These are phyloP conservation scores for Vaccinium myrtillus DNA, from an alignment of 148 eudicot genomes.

Conservation along the genomic window DNA sequence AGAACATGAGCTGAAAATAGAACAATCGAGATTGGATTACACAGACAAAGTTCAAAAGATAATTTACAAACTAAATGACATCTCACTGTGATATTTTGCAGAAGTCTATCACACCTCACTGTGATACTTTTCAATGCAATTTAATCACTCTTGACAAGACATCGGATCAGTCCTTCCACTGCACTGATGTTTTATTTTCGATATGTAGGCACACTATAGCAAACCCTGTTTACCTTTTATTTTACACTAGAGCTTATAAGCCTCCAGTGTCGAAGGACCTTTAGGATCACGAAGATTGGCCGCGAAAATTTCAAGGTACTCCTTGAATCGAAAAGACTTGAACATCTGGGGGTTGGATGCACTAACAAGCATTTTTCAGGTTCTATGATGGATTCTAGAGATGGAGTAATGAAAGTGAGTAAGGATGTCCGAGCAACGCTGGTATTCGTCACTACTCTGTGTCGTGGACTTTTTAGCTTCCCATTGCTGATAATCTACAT, in stretches of 20 bases:
- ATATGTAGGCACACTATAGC: neutral
- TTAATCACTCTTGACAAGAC: neutral
- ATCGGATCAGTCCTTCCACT: neutral
- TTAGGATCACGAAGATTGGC: neutral
- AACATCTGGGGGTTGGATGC: conserved; percentile 25
- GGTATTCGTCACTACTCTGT: conserved; percentile 14
- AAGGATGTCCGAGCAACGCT: conserved; percentile 28
- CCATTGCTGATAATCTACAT: conserved; percentile 27
- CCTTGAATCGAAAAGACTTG: conserved; percentile 25
- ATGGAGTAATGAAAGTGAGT: conserved; percentile 31
- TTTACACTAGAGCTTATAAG: neutral
- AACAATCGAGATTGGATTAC: neutral
- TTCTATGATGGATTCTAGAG: conserved; percentile 20
- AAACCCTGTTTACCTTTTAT: neutral
- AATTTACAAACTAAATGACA: too few relatives aligned
- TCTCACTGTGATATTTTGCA: too few relatives aligned
- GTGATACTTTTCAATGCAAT: neutral
- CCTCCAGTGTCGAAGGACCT: neutral
- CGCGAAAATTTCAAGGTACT: neutral
- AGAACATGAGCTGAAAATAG: neutral
- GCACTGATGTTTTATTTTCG: neutral
- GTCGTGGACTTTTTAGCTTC: conserved; percentile 22
- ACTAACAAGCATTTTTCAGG: conserved; percentile 31
- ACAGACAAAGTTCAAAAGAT: neutral
- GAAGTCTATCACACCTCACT: neutral